Conservation (phyloP, 352 stramenopile species). For the Globisporangium megalacanthum region DNA sequence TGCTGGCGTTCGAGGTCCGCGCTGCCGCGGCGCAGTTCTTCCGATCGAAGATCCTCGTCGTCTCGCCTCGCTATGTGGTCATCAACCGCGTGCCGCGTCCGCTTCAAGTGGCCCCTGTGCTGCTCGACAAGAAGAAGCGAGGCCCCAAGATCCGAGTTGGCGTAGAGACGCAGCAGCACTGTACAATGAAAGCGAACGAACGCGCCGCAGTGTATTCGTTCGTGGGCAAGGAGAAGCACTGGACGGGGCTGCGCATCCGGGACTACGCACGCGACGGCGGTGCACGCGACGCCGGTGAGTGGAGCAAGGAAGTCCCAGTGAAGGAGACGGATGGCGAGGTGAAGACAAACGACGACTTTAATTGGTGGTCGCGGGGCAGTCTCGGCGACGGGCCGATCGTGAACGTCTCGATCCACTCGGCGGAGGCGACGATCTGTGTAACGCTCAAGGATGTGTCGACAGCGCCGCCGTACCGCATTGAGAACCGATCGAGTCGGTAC, state of each 20-base stretch:
- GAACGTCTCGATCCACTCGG: slow-evolving; percentile 53
- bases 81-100: slow-evolving; percentile 54
- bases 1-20: slow-evolving; percentile 78
- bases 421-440: slow-evolving; percentile 65
- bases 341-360: slow-evolving; percentile 32
- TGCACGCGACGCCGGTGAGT: slow-evolving; percentile 41
- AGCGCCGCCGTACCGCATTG: slow-evolving; percentile 72
- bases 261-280: slow-evolving; percentile 44
- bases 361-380: slow-evolving; percentile 63
- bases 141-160: slow-evolving; percentile 25
- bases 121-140: slow-evolving; percentile 71
- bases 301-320: slow-evolving; percentile 49
- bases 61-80: slow-evolving; percentile 75
- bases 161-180: slow-evolving; percentile 26
- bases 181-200: slow-evolving; percentile 45
- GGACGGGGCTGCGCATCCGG: slow-evolving; percentile 54
- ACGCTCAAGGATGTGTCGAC: slow-evolving; percentile 64
- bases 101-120: slow-evolving; percentile 67
- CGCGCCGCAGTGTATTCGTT: slow-evolving; percentile 63
- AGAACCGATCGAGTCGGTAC: slow-evolving; percentile 75
- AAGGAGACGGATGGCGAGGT: slow-evolving; percentile 24
- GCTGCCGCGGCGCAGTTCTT: slow-evolving; percentile 78
- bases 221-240: slow-evolving; percentile 63
- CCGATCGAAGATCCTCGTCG: slow-evolving; percentile 73
- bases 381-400: slow-evolving; percentile 71